phyloP scores from a whole-genome alignment of 2,329 filamentous ascomycete species.

The Herpotrichia juniperi region DNA sequence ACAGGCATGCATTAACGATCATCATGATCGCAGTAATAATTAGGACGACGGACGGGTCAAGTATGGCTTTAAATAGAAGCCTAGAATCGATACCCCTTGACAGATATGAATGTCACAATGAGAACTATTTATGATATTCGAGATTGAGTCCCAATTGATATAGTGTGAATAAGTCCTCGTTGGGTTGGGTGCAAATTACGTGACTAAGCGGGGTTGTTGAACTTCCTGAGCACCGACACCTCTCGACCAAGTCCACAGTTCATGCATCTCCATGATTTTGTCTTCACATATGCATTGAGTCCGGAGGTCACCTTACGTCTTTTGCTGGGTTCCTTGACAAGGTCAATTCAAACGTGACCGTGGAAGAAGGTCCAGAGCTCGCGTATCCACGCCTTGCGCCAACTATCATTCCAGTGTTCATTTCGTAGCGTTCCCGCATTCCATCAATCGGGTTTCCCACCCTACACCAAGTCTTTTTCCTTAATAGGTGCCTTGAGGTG shows the following conservation, averaged over 20 bases:
- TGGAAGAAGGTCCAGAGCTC: not conserved
- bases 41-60: not conserved
- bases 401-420: slow-evolving; percentile 8
- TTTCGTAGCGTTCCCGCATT: not conserved
- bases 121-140: not conserved
- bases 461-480: not conserved
- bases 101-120: not conserved
- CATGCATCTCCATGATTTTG: too few species aligned
- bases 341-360: not conserved
- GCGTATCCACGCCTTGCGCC: slow-evolving; percentile 1
- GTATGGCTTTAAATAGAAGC: not conserved
- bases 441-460: not conserved
- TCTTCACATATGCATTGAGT: not conserved
- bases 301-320: not conserved
- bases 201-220: too few species aligned
- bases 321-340: not conserved
- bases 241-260: too few species aligned
- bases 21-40: slow-evolving; percentile 5
- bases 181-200: too few species aligned
- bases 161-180: too few species aligned
- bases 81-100: not conserved
- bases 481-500: not conserved
- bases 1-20: slow-evolving; percentile 1
- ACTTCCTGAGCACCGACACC: too few species aligned
- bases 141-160: too few species aligned